phyloP scores from a whole-genome alignment of 805 yeast genomes.

The Clavispora phyllophila region DNA sequence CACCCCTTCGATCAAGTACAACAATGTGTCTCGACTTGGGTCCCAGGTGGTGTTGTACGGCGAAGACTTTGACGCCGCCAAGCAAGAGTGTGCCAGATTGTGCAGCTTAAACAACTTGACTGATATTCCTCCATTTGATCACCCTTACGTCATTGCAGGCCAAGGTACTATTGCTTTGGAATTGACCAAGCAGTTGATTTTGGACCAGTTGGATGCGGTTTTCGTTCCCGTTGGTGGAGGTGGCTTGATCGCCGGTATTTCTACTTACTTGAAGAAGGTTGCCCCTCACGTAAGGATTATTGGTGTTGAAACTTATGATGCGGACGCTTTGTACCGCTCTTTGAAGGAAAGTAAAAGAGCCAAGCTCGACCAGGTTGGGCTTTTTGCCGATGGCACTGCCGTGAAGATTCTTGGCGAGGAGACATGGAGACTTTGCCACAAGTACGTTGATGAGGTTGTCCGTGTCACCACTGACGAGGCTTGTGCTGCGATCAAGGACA shows the following conservation, averaged over 20 bases:
- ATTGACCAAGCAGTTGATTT: slow-evolving; percentile 77
- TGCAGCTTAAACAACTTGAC: slow-evolving; percentile 67
- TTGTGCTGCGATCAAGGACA: slow-evolving; percentile 93
- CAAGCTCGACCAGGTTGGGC: slow-evolving; percentile 71
- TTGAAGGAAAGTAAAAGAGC: slow-evolving; percentile 51
- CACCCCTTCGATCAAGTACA: slow-evolving; percentile 91
- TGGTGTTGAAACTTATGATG: slow-evolving; percentile 95
- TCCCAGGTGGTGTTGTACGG: slow-evolving; percentile 91
- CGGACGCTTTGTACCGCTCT: slow-evolving; percentile 84
- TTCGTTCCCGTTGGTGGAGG: slow-evolving; percentile 97
- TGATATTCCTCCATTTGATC: slow-evolving; percentile 97
- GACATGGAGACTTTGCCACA: slow-evolving; percentile 74
- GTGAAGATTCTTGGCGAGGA: slow-evolving; percentile 88
- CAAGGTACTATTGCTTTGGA: slow-evolving; percentile 98
- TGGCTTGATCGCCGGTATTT: slow-evolving; percentile 89
- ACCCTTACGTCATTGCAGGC: slow-evolving; percentile 97
- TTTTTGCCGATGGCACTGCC: slow-evolving; percentile 98
- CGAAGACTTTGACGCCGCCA: slow-evolving; percentile 93
- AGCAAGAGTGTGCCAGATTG: slow-evolving; percentile 77
- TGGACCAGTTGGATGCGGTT: slow-evolving; percentile 74
- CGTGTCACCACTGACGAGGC: slow-evolving; percentile 87
- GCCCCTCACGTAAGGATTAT: slow-evolving; percentile 97
- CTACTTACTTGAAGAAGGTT: slow-evolving; percentile 82
- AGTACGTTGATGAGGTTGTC: slow-evolving; percentile 84
- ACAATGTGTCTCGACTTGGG: slow-evolving; percentile 88